These are phyloP conservation scores for Ramaria sp. DNA, from an alignment of 768 basidiomycete genomes.

Conservation along the genomic window DNA sequence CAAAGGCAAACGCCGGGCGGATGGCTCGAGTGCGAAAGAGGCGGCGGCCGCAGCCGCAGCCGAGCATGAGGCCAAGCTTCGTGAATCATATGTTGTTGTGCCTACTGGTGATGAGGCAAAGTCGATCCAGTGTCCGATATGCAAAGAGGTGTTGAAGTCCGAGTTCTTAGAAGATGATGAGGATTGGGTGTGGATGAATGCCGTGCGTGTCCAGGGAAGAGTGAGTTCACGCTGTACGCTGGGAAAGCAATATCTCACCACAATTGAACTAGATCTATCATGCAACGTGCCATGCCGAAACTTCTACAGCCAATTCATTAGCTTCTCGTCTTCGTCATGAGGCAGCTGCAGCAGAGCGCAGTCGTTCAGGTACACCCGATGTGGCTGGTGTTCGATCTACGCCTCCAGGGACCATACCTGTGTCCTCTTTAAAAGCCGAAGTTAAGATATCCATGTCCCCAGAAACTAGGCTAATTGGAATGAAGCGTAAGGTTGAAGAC, in stretches of 20 bases:
- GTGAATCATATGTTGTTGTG: constrained; percentile 73
- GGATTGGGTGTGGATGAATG: constrained; percentile 97
- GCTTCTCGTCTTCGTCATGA: constrained; percentile 62
- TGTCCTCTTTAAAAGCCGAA: constrained; percentile 26
- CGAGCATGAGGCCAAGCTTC: constrained; percentile 66
- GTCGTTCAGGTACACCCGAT: constrained; percentile 75
- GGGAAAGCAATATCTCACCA: not conserved
- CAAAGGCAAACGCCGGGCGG: constrained; percentile 62
- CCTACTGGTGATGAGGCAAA: constrained; percentile 86
- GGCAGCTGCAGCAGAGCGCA: constrained; percentile 27
- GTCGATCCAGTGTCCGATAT: constrained; percentile 82
- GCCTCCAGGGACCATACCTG: constrained; percentile 23
- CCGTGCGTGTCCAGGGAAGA: constrained; percentile 71
- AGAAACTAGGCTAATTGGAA: constrained; percentile 42
- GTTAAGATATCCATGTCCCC: constrained; percentile 35
- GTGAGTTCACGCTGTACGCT: constrained; percentile 32
- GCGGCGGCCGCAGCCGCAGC: constrained; percentile 53
- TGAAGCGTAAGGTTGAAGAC: constrained; percentile 69
- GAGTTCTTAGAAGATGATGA: constrained; percentile 94
- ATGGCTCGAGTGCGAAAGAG: constrained; percentile 46
- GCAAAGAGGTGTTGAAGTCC: constrained; percentile 85
- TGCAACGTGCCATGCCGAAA: constrained; percentile 89
- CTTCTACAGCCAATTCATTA: constrained; percentile 51
- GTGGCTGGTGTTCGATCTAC: constrained; percentile 15
- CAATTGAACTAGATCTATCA: constrained; percentile 62